Evolutionary conservation across 306 rosid species (phyloP), one percentile per base, ranked within the genome.

Genomic region (Canavalia gladiata): DNA sequence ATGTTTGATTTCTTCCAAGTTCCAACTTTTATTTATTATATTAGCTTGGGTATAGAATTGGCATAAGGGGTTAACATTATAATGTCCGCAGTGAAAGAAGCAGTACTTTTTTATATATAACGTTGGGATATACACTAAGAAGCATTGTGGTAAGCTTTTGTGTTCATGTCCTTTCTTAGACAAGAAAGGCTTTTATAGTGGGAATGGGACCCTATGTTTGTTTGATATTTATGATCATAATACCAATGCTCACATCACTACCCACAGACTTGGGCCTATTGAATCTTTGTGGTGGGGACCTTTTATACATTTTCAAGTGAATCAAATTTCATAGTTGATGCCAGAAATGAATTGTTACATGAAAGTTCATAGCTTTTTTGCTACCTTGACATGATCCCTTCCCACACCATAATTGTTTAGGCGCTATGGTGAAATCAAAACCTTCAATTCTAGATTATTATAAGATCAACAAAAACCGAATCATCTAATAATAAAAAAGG

Each of bases 281-380:
- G 33, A 34, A 4, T 7, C 18, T 41, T 39, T 54, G 66, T 73
- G 59, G 63, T 76, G 81, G 81, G 81, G 81, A 49, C 72, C 81
- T 47, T 45, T 2, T 18, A 18, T 37, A n/a, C 25, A 47, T 7
- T 64, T 33, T 47, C 41, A 76, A 49, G 12, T 12, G 60, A 65
- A 65, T 77, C 74, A 77, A 12, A 66, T 41, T 7, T 7, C 25
- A 51, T 39, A 49, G 45, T 51, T 77, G 11, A 52, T 78, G 29
- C 72, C 80, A 62, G 11, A 47, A 76, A 76, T n/a, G 72, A 74
- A 56, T 42, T 68, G 41, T 29, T 46, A 46, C 0, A 4, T 4
- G 2, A 37, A 45, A 74, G 68, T 57, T 42, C 41, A 28, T 45
- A 57, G 42, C 68, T 74, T 57, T 57, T 74, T 43, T 29, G 45